phyloP scores from a whole-genome alignment of 2,329 filamentous ascomycete genomes.

The Cadophora luteo-olivacea region DNA sequence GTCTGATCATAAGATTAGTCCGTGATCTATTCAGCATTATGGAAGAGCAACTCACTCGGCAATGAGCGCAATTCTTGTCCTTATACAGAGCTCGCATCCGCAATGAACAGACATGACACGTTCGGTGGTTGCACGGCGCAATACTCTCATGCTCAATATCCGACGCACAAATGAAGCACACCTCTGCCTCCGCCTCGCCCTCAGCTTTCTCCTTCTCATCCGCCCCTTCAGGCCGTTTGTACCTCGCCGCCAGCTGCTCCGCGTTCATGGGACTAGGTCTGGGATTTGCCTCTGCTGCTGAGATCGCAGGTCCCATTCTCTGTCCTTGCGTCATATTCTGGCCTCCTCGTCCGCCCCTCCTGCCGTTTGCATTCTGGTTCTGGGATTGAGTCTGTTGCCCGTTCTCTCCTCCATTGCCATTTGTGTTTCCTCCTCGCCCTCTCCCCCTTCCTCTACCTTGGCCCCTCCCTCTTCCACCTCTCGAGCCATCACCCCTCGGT shows the following conservation, averaged over 20 bases:
- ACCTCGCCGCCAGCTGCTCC: constrained; percentile 30
- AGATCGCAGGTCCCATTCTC: constrained; percentile 16
- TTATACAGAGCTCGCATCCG: constrained; percentile 94
- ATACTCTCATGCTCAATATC: constrained; percentile 86
- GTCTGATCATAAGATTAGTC: constrained; percentile 51
- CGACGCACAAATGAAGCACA: constrained; percentile 98
- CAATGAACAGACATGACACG: constrained; percentile 94
- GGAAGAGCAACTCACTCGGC: constrained; percentile 66
- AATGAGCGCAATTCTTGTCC: constrained; percentile 95
- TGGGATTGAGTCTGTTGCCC: not conserved
- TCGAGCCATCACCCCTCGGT: constrained; percentile 44
- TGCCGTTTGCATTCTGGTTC: constrained; percentile 4
- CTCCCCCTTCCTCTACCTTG: constrained; percentile 26
- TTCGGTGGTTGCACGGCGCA: constrained; percentile 93
- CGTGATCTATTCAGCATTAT: too few relatives aligned
- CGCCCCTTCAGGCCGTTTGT: constrained; percentile 24
- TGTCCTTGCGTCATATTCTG: constrained; percentile 11
- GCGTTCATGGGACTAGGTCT: constrained; percentile 30
- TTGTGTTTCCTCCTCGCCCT: constrained; percentile 23
- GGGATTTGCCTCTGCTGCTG: constrained; percentile 12
- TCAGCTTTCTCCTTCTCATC: constrained; percentile 33
- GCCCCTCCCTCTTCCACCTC: constrained; percentile 46
- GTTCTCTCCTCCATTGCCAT: constrained; percentile 13
- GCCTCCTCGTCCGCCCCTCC: constrained; percentile 19
- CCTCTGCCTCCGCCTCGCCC: constrained; percentile 73